Base-by-base conservation (phyloP, 108 stramenopile genomes). In the Pseudonitzschia multiseries region DNA sequence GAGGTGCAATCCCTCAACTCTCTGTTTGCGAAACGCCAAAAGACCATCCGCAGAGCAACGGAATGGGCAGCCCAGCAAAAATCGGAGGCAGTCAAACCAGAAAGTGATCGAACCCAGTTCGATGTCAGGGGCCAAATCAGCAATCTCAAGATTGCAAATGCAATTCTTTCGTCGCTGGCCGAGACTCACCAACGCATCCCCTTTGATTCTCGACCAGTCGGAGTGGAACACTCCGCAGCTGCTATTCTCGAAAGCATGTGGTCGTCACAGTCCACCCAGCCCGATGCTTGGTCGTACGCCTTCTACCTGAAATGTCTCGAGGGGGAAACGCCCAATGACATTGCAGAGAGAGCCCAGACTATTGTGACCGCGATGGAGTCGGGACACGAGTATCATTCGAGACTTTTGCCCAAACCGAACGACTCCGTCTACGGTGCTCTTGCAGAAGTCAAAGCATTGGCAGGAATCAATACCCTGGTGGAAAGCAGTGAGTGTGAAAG, bases 231-330 rank as follows among this genome's bases (percentile, higher is more conserved):
- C 33, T 61, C 70, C 29, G 85, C 85, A 17, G 53, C 43, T 10
- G 40, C 50, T 36, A 65, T 86, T 76, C 44, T 86, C 43, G 69
- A 79, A 40, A 50, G 74, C 56, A 50, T 85, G 69, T 79, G 75
- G 78, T 59, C 69, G 15, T 57, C 77, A 22, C 28, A 72, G 41
- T 57, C 33, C 15, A 44, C 69, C n/a, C n/a, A 18, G 12, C 85
- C 85, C 21, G 73, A 88, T 77, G 75, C 83, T n/a, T 81, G 84
- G 54, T 75, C 84, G 28, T 84, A 83, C 68, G 84, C 81, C 22
- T 84, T 67, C n/a, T 90, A 86, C 56, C 73, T 93, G n/a, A 51
- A 76, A 24, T 93, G 91, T 66, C 64, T 90, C 12, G 76, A 79
- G 57, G 81, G 77, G 15, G 41, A 28, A 18, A 59, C 69, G 61